These are phyloP conservation scores for Cucurbita ficifolia DNA, from an alignment of 306 rosid genomes.

Conservation along the genomic window DNA sequence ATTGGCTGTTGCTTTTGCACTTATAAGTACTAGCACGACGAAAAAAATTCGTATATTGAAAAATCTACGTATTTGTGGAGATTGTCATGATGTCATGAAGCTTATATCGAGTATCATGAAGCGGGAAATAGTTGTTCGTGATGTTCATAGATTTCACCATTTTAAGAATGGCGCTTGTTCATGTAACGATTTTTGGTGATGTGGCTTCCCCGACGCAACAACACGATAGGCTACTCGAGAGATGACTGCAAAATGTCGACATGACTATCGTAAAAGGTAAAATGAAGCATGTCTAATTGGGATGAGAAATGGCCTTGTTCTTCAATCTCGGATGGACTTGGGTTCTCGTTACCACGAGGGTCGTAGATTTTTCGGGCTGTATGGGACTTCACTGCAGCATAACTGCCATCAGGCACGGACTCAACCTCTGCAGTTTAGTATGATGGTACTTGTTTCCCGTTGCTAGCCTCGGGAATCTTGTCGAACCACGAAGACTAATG, in stretches of 20 bases:
- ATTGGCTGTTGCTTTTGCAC: slow-evolving; percentile 23
- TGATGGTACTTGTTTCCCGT: too few relatives aligned
- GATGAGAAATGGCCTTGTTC: background rate
- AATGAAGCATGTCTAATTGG: background rate
- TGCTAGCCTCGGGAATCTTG: too few relatives aligned
- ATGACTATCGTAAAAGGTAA: background rate
- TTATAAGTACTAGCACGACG: background rate
- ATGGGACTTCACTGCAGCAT: background rate
- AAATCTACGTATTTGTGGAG: slow-evolving; percentile 23
- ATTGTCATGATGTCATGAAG: slow-evolving; percentile 24
- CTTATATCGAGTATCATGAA: slow-evolving; percentile 10
- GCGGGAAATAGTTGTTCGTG: slow-evolving; percentile 21
- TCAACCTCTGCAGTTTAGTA: background rate
- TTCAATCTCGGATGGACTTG: background rate
- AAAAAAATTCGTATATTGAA: slow-evolving; percentile 16
- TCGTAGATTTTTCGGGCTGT: background rate
- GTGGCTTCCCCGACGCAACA: background rate
- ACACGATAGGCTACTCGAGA: background rate
- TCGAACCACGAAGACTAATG: too few relatives aligned
- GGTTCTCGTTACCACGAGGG: background rate
- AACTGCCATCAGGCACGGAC: background rate
- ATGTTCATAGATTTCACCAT: slow-evolving; percentile 19
- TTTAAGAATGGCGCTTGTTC: slow-evolving; percentile 21
- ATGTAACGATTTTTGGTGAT: slow-evolving; percentile 18
- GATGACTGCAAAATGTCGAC: background rate